Base-by-base conservation (phyloP, 1,284 basidiomycete species). In the Ceratobasidium sp. region DNA sequence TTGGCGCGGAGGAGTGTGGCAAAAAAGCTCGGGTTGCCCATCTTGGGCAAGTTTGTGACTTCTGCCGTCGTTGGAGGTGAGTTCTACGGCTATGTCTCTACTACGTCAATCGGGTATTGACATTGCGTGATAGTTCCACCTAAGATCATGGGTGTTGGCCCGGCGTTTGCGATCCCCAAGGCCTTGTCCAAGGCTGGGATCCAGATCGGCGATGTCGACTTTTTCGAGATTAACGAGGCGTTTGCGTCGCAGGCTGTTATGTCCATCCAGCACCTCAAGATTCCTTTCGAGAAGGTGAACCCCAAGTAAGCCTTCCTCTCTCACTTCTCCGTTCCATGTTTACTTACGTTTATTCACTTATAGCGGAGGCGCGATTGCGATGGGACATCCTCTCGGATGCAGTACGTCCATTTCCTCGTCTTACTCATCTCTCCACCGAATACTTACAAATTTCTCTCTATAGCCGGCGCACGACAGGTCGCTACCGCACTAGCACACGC, bases 191-290 rank as follows among this genome's bases (percentile, higher is more conserved):
- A 91, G 80, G 86, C 88, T 4, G 93, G 94, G 16, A 85, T 98
- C 74, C 82, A 83, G 72, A 86, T 86, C 77, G 85, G 88, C 73
- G 96, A 98, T 77, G 85, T 98, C 77, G 95, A 98, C 84, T 93
- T 98, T 80, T 98, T 85, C 83, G 96, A 98, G 82, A 92, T 94
- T 82, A 98, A 98, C 84, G 96, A 98, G 83, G 95, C 95, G 38
- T 97, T 97, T 78, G 94, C 95, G 11, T 74, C 73, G 16, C 94
- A 96, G 83, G 93, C 93, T 2, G 84, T 96, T 73, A 96, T 92
- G 84, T 89, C 86, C 54, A 83, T 96, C 26, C 83, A 94, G 77
- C 88, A 90, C 78, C 82, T 98, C 72, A 88, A 89, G 38, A 87
- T 98, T 74, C 88, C 90, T 13, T 87, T 86, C 75, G 88, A 90